Evolutionary conservation across 2,329 filamentous ascomycete genomes (phyloP).

Genomic region (Triangularia verruculosa): DNA sequence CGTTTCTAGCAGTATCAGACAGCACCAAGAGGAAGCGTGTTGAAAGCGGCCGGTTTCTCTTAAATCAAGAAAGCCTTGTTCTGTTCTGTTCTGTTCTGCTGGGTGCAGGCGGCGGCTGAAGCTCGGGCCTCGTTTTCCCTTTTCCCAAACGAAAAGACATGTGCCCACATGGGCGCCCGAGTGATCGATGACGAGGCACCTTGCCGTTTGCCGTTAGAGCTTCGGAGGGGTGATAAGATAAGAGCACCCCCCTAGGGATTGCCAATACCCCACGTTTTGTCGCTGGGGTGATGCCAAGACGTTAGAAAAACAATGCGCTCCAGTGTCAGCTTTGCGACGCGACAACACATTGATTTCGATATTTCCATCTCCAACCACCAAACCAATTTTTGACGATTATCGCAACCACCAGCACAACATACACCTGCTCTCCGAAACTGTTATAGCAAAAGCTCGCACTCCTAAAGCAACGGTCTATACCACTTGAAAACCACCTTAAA

Average conservation of each 20-base stretch:
- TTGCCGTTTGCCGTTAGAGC: constrained; percentile 5
- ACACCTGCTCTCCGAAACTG: no score
- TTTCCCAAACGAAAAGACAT: constrained; percentile 14
- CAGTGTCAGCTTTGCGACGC: constrained; percentile 5
- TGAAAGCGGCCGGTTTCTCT: background rate
- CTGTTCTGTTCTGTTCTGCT: background rate
- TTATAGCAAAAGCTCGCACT: no score
- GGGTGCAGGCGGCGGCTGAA: constrained; percentile 2
- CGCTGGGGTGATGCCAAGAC: constrained; percentile 25
- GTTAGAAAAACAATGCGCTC: constrained; percentile 7
- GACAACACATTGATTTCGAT: background rate
- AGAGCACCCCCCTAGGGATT: no score
- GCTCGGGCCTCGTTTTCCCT: constrained; percentile 7
- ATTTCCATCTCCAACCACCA: no score
- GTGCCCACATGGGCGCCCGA: constrained; percentile 25
- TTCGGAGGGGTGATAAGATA: constrained; percentile 23
- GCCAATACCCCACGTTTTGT: constrained; percentile 22
- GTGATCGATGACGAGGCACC: constrained; percentile 28
- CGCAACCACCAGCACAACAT: constrained; percentile 12
- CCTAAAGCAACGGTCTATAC: no score
- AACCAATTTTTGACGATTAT: no score
- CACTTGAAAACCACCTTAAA: constrained; percentile 1
- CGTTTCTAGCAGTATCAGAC: background rate
- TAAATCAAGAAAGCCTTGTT: constrained; percentile 3
- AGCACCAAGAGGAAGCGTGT: background rate